A percentile compares a stretch with the other conserved stretches of the same genome.
Conservation (phyloP, 768 basidiomycete genomes). For the Suillus clintonianus region DNA sequence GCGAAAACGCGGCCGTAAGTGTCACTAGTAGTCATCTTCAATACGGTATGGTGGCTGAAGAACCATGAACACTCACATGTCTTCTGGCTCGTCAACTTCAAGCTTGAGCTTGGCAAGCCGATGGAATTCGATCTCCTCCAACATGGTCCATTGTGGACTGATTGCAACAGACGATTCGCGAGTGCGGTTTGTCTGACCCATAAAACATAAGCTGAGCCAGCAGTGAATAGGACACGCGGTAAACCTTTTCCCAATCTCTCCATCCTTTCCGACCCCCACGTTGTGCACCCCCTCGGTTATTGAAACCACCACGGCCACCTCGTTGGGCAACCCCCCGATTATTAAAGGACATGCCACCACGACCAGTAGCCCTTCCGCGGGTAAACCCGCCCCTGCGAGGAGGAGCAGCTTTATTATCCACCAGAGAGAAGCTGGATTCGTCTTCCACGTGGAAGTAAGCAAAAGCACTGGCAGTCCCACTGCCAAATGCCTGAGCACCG, state of each 20-base stretch:
- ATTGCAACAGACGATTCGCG: constrained; percentile 95
- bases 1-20: constrained; percentile 87
- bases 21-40: constrained; percentile 47
- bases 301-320: constrained; percentile 45
- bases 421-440: constrained; percentile 94
- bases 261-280: constrained; percentile 63
- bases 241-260: constrained; percentile 94
- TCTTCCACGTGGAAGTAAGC: constrained; percentile 98
- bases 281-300: constrained; percentile 45
- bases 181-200: constrained; percentile 67
- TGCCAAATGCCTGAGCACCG: constrained; percentile 84
- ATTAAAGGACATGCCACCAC: constrained; percentile 37
- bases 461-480: constrained; percentile 87
- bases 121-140: constrained; percentile 97
- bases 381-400: constrained; percentile 71
- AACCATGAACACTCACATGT: constrained; percentile 60
- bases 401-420: constrained; percentile 80
- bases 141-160: constrained; percentile 88
- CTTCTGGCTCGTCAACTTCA: constrained; percentile 91
- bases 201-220: constrained; percentile 10
- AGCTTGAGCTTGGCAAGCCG: constrained; percentile 88
- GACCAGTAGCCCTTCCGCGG: constrained; percentile 46
- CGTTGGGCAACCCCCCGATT: constrained; percentile 45
- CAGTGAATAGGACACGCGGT: background rate
- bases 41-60: background rate